phyloP scores from a whole-genome alignment of 129 eudicot genomes.

The Tanacetum coccineum region DNA sequence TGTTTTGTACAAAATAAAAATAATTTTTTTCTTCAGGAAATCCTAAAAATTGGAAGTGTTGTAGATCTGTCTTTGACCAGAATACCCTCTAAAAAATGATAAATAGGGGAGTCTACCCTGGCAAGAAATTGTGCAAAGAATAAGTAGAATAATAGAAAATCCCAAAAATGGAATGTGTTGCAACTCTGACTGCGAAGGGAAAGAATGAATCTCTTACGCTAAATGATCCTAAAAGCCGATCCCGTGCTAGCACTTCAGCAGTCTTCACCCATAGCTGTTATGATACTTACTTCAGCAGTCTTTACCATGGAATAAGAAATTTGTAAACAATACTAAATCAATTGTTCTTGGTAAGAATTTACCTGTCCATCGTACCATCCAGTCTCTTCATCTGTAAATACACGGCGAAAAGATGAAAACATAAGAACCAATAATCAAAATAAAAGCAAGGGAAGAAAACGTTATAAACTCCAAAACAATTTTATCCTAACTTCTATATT shows the following conservation, averaged over 20 bases:
- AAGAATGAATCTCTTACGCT: conserved; percentile 49
- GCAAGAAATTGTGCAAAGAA: background rate
- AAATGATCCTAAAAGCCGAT: conserved; percentile 90
- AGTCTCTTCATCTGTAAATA: conserved; percentile 76
- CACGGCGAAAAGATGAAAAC: background rate
- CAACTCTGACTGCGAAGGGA: background rate
- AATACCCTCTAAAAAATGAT: background rate
- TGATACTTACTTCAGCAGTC: conserved; percentile 5
- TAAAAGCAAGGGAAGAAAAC: background rate
- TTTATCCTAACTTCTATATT: too few relatives aligned
- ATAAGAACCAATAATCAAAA: background rate
- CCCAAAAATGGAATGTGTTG: background rate
- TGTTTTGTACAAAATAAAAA: too few relatives aligned
- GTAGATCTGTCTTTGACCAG: background rate
- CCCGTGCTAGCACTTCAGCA: conserved; percentile 90
- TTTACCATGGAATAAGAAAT: too few relatives aligned
- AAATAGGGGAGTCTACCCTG: background rate
- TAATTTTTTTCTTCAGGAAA: too few relatives aligned
- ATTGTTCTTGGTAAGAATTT: background rate
- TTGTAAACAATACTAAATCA: too few relatives aligned
- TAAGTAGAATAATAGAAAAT: background rate
- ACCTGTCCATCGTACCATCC: conserved; percentile 99
- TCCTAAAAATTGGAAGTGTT: too few relatives aligned
- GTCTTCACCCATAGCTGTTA: conserved; percentile 98
- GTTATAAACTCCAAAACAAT: too few relatives aligned